phyloP scores from a whole-genome alignment of 1,139 yeast species.

The Hansenula sp. region DNA sequence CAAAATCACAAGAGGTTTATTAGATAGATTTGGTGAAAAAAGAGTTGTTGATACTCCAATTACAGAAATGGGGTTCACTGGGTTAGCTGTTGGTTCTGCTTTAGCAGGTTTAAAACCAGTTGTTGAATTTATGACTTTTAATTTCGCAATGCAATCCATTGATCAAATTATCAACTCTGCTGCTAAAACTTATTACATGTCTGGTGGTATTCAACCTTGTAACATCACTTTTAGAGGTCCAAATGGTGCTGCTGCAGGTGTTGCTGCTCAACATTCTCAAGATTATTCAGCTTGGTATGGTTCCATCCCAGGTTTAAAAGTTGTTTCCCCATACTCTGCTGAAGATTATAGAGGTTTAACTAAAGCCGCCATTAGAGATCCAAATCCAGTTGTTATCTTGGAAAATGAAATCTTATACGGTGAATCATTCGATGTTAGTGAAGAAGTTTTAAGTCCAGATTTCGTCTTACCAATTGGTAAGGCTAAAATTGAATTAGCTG shows the following conservation, averaged over 20 bases:
- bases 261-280: conserved; percentile 98
- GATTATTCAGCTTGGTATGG: conserved; percentile 98
- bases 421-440: conserved; percentile 84
- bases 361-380: conserved; percentile 96
- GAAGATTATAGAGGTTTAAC: conserved; percentile 95
- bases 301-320: conserved; percentile 96
- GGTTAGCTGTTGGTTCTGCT: conserved; percentile 96
- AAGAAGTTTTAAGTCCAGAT: conserved; percentile 85
- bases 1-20: conserved; percentile 91
- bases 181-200: conserved; percentile 97
- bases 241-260: conserved; percentile 99
- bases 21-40: conserved; percentile 96
- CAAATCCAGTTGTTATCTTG: conserved; percentile 93
- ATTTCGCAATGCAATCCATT: conserved; percentile 99
- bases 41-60: conserved; percentile 97
- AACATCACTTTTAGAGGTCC: conserved; percentile 98
- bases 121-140: conserved; percentile 98
- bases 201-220: conserved; percentile 98
- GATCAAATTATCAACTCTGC: conserved; percentile 98
- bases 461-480: conserved; percentile 90
- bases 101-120: conserved; percentile 95
- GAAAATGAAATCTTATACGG: conserved; percentile 96
- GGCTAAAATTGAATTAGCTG: conserved; percentile 92
- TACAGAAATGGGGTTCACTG: conserved; percentile 99
- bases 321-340: conserved; percentile 89